Percentiles rank a stretch among this genome's conserved stretches.
phyloP scores from a whole-genome alignment of 352 stramenopile species.

The Globisporangium paroecandrum region DNA sequence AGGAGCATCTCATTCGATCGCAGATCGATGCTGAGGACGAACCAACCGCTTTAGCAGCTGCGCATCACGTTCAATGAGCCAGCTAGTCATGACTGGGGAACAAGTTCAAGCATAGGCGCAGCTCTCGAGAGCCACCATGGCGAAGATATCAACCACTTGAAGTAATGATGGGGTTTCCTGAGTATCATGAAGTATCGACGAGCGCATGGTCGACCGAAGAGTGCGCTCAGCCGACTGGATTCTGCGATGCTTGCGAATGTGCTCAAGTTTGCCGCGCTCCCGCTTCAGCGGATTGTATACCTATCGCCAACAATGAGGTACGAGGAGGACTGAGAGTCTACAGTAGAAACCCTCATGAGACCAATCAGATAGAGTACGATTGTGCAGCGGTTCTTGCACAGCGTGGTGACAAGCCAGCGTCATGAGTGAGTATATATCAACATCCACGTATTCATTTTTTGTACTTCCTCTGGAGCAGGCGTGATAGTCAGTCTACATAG shows the following conservation, averaged over 20 bases:
- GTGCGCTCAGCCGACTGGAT: background rate
- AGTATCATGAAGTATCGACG: background rate
- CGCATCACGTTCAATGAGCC: background rate
- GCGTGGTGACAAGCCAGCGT: too few species aligned
- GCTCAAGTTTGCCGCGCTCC: background rate
- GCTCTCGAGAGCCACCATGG: background rate
- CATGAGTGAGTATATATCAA: background rate
- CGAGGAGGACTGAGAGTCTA: too few species aligned
- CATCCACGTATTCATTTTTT: background rate
- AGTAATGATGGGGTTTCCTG: background rate
- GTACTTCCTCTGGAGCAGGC: background rate
- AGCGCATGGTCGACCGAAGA: background rate
- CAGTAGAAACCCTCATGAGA: too few species aligned
- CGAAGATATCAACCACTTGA: background rate
- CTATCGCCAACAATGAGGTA: background rate
- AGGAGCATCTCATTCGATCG: background rate
- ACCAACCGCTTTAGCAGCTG: background rate
- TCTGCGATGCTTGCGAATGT: background rate
- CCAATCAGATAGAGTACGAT: background rate
- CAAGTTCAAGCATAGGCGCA: background rate
- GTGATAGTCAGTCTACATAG: constrained; percentile 38
- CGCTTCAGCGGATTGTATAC: background rate
- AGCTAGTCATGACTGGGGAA: background rate
- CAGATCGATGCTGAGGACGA: background rate
- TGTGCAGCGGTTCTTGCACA: too few species aligned